phyloP scores from a whole-genome alignment of 1,139 yeast species.

The Suhomyces chickasaworum region DNA sequence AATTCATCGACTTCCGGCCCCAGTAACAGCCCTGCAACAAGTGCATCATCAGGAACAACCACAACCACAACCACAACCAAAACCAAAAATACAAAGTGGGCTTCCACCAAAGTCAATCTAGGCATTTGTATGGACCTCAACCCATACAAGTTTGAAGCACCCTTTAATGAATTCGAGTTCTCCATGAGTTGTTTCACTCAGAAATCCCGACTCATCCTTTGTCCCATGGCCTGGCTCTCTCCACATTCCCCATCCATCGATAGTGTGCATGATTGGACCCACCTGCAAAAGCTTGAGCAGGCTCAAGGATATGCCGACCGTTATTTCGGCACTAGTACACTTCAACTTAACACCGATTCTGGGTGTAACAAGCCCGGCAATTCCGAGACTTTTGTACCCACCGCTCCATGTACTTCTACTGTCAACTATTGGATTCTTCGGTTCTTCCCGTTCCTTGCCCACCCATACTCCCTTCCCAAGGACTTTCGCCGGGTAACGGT shows the following conservation, averaged over 20 bases:
- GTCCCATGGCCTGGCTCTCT: slow-evolving; percentile 91
- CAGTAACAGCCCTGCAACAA: not conserved
- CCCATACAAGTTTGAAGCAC: slow-evolving; percentile 82
- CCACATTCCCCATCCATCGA: slow-evolving; percentile 49
- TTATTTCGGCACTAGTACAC: slow-evolving; percentile 1
- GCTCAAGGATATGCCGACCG: slow-evolving; percentile 14
- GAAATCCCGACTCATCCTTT: slow-evolving; percentile 56
- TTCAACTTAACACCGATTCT: not conserved
- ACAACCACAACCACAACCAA: slow-evolving; percentile 4
- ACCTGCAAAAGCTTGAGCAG: slow-evolving; percentile 9
- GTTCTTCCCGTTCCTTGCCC: slow-evolving; percentile 62
- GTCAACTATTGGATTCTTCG: slow-evolving; percentile 71
- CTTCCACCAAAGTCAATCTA: slow-evolving; percentile 47
- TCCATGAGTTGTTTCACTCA: slow-evolving; percentile 54
- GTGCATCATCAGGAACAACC: not conserved
- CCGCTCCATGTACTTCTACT: slow-evolving; percentile 29
- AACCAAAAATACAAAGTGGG: not conserved
- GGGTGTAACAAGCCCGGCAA: not conserved
- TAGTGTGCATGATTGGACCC: slow-evolving; percentile 8
- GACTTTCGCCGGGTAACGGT: slow-evolving; percentile 34
- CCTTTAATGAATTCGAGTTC: slow-evolving; percentile 75
- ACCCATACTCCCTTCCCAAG: slow-evolving; percentile 33
- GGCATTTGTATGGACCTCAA: slow-evolving; percentile 97
- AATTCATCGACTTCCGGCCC: not conserved
- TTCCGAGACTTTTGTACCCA: slow-evolving; percentile 18